Evolutionary conservation across 352 stramenopile species (phyloP).

Genomic region (Phytophthora pluvialis): DNA sequence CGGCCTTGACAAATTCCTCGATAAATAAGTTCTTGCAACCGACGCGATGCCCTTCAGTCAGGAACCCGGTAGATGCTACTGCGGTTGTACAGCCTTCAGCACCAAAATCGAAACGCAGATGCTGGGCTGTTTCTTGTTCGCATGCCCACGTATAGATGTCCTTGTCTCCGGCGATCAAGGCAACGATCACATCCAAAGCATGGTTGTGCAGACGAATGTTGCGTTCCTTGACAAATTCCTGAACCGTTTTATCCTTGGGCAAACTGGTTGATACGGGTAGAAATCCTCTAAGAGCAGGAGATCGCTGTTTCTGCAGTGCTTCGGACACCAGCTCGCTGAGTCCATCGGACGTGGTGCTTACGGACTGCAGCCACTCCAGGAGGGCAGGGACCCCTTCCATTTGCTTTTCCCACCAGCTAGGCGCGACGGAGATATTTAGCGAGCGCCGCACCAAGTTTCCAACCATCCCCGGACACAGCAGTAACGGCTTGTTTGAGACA

Average conservation of each 20-base stretch:
- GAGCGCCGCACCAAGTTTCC: constrained; percentile 63
- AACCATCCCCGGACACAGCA: constrained; percentile 57
- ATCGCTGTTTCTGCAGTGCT: constrained; percentile 60
- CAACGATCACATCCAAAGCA: constrained; percentile 33
- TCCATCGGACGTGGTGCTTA: constrained; percentile 76
- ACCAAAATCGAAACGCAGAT: constrained; percentile 44
- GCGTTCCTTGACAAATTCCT: constrained; percentile 47
- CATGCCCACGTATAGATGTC: constrained; percentile 39
- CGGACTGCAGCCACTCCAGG: constrained; percentile 76
- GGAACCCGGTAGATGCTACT: constrained; percentile 25
- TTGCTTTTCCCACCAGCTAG: constrained; percentile 72
- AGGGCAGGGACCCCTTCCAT: constrained; percentile 59
- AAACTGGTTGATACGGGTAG: constrained; percentile 36
- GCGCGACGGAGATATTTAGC: constrained; percentile 75
- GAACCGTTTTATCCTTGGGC: constrained; percentile 30
- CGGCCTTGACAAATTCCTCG: constrained; percentile 70
- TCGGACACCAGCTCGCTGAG: constrained; percentile 75
- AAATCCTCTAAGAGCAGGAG: constrained; percentile 43
- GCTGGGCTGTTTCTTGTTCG: constrained; percentile 42
- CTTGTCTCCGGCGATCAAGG: constrained; percentile 29
- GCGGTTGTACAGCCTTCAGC: constrained; percentile 22
- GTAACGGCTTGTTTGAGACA: constrained; percentile 47
- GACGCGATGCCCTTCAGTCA: constrained; percentile 42
- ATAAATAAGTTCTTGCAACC: constrained; percentile 78
- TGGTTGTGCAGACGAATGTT: constrained; percentile 43